Base-by-base conservation (phyloP, 139 green algal species). In the Chlamydomonas incerta region DNA sequence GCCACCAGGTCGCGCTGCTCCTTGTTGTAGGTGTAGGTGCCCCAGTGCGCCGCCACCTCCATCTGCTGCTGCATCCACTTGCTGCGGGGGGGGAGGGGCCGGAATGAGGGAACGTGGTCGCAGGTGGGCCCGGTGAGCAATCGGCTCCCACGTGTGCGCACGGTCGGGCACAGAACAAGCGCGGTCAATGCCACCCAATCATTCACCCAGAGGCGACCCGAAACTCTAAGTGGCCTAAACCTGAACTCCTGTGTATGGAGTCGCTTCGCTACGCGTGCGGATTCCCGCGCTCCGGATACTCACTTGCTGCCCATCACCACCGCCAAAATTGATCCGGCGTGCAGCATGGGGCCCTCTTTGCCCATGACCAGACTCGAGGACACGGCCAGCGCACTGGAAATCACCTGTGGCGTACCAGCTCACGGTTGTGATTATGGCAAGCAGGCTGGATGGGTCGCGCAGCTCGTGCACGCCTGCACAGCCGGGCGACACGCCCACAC, bases 261-360 rank as follows among this genome's bases (percentile, higher is more conserved):
- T n/a, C n/a, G n/a, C n/a, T n/a, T n/a, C n/a, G n/a, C n/a, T n/a
- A n/a, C n/a, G n/a, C n/a, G n/a, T n/a, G n/a, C n/a, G n/a, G n/a
- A n/a, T n/a, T n/a, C n/a, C n/a, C n/a, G n/a, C n/a, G n/a, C n/a
- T n/a, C n/a, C n/a, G n/a, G n/a, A n/a, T 28, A 2, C 87, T 83
- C 68, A 91, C 87, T 89, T 91, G 60, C 71, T 87, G 57, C 90
- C 90, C 34, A 94, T 66, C 24, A 92, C 90, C 2, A 94, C 91
- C 58, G 91, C 91, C 76, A 94, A 55, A 88, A 94, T 94, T 52
- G 91, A 94, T 1, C 92, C 90, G 15, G 90, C 90, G 67, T 94
- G 88, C 3, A 93, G 87, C 89, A 93, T 94, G 52, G 92, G 90
- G 11, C 92, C 92, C 50, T 94, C 92, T 80, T 94, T 94, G 35